Evolutionary conservation across 371 early-diverging fungal genomes (phyloP), one percentile per base, ranked within the genome.

Genomic region (Mortierella sp.): DNA sequence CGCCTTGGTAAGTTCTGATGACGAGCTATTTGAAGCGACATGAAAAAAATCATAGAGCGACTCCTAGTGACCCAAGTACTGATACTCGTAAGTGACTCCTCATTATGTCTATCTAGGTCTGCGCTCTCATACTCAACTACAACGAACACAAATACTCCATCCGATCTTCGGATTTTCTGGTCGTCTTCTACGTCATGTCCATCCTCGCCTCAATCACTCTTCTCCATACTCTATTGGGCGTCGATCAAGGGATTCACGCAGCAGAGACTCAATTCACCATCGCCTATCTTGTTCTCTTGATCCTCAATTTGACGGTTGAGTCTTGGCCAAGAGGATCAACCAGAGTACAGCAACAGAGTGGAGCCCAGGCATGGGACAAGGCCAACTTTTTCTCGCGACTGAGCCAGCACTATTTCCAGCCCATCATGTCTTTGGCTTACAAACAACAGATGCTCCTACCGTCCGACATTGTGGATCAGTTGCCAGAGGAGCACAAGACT

Each of bases 141-240:
- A 70, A 71, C 26, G 82, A 77, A 45, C 82, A 82, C 64, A 77
- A 71, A 43, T 82, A 68, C 66, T 44, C 77, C 19, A 77, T 82
- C 71, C 82, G 78, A 24, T 77, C 82, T 4, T 82, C 78, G 16
- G 47, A 77, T 40, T 43, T 43, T 8, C 24, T 82, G 19, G 39
- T 82, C 34, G 8, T 52, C 8, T 77, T 77, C n/a, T 77, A 64
- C 61, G 37, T 71, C 13, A 4, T 71, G 7, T 71, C 78, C 19
- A 74, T 77, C 44, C 6, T 68, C 2, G 34, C 63, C 2, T 8
- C 53, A 2, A n/a, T 14, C 0, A 19, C 65, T 13, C 39, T 53
- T 8, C 61, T 77, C 10, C 78, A 74, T 47, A 77, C 78, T 6
- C 70, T 64, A 2, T 43, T 45, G 26, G 64, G 37, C 24, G 40